Base-by-base conservation (phyloP, 2,329 filamentous ascomycete species). In the Pezicula neosporulosa region DNA sequence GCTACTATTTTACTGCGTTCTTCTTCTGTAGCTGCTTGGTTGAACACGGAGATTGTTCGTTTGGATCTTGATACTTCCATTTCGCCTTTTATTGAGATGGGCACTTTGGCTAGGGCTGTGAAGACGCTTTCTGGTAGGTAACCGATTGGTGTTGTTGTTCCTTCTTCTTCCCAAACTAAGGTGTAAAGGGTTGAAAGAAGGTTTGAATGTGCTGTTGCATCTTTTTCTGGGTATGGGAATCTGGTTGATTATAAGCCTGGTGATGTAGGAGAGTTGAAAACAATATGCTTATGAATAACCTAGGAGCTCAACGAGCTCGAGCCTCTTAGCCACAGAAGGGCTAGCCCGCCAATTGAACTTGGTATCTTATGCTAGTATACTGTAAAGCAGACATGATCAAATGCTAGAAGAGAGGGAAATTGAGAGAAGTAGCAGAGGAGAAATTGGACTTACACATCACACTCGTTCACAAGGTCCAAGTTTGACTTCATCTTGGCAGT, bases 211-310 rank as follows among this genome's bases (percentile, higher is more conserved):
- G 74, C 72, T 52, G 77, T 66, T 9, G 81, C 77, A 57, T 85
- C 74, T 49, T 75, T 76, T 50, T 86, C 77, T 50, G 80, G 77
- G 70, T 95, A 90, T 1, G 91, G 91, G 64, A 96, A 96, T 63
- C 89, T 93, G 62, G 47, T 24, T 44, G 15, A 6, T 19, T 30
- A 44, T 60, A 49, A 57, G 56, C 44, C 43, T 7, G 24, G 19
- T 8, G 27, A 12, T 19, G 24, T 13, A 43, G 41, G 21, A 27
- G 43, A 33, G 18, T 13, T 42, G n/a, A 50, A 27, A 13, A 7
- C 18, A 38, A 6, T 10, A 12, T 18, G 30, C 12, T 30, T 9
- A 21, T 8, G 18, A 24, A n/a, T 30, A 47, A 15, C 33, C 37
- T 39, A 18, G 37, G 15, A 9, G n/a, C 37, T 16, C 8, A 16